Conservation (phyloP, 23 red algal species). For the Gracilaria domingensis region DNA sequence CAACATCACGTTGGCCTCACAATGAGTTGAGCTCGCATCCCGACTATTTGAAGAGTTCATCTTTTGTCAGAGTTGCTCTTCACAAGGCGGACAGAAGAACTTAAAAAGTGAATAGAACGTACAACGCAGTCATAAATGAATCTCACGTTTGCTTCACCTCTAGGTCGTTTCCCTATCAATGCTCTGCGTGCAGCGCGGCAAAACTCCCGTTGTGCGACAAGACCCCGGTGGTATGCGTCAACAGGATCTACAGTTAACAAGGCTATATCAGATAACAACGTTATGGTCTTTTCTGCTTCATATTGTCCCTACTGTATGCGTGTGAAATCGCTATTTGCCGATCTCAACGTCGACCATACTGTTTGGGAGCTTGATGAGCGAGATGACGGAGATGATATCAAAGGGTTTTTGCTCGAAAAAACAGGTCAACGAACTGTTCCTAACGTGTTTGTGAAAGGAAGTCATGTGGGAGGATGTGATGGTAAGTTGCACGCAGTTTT, state of each 20-base stretch:
- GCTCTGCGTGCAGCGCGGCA: not conserved
- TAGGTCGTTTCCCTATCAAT: slow-evolving; percentile 17
- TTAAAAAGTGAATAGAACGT: too few species aligned
- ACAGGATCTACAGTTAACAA: slow-evolving; percentile 22
- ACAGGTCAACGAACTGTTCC: slow-evolving; percentile 96
- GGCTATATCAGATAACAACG: slow-evolving; percentile 38
- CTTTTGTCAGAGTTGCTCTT: too few species aligned
- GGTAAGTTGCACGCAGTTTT: slow-evolving; percentile 32
- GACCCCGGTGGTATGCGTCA: slow-evolving; percentile 24
- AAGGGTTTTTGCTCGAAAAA: slow-evolving; percentile 55
- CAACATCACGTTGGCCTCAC: too few species aligned
- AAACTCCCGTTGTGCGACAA: not conserved
- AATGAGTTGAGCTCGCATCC: too few species aligned
- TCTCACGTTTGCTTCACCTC: not conserved
- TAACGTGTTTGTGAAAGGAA: slow-evolving; percentile 87
- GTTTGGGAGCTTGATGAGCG: slow-evolving; percentile 70
- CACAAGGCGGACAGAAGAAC: too few species aligned
- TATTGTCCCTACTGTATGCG: slow-evolving; percentile 89
- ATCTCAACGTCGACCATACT: slow-evolving; percentile 68
- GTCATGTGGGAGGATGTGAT: slow-evolving; percentile 89
- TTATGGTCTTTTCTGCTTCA: slow-evolving; percentile 89
- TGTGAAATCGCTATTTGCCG: slow-evolving; percentile 74
- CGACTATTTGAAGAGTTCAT: too few species aligned
- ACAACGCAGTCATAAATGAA: not conserved
- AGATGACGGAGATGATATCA: slow-evolving; percentile 63